These are phyloP conservation scores for Isochrysis galbana DNA, from an alignment of 78 protist genomes.

Conservation along the genomic window DNA sequence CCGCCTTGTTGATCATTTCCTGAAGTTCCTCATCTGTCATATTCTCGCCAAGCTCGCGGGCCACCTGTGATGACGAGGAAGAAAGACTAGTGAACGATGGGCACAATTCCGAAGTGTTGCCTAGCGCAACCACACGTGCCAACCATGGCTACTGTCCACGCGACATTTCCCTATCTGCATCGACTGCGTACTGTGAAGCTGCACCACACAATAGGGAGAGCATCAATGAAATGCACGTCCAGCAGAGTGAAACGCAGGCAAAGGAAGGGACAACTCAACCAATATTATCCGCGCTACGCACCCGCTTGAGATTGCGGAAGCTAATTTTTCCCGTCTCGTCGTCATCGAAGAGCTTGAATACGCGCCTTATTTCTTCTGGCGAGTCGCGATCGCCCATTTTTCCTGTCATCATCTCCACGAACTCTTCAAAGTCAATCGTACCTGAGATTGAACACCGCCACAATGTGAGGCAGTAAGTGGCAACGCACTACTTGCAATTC, in stretches of 20 bases:
- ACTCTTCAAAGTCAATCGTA: constrained; percentile 81
- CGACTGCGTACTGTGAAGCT: no score
- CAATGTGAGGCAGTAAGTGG: neutral
- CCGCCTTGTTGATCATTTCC: constrained; percentile 94
- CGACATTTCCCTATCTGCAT: no score
- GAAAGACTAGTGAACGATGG: neutral
- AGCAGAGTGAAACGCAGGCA: no score
- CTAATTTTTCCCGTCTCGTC: constrained; percentile 83
- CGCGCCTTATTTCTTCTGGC: constrained; percentile 83
- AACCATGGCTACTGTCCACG: no score
- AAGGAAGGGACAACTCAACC: no score
- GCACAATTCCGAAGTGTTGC: neutral
- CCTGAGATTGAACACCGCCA: no score
- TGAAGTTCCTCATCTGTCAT: constrained; percentile 90
- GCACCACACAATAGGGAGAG: no score
- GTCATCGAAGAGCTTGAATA: constrained; percentile 88
- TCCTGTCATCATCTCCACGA: constrained; percentile 87
- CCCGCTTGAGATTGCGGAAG: constrained; percentile 84
- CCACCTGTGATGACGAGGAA: no score
- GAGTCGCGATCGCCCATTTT: constrained; percentile 88
- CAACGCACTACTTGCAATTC: no score
- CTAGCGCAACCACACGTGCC: no score
- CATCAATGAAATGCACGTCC: no score
- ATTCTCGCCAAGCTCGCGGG: constrained; percentile 55
- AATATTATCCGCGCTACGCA: no score